phyloP scores from a whole-genome alignment of 139 green algal genomes.

The Chlorella vulgaris region DNA sequence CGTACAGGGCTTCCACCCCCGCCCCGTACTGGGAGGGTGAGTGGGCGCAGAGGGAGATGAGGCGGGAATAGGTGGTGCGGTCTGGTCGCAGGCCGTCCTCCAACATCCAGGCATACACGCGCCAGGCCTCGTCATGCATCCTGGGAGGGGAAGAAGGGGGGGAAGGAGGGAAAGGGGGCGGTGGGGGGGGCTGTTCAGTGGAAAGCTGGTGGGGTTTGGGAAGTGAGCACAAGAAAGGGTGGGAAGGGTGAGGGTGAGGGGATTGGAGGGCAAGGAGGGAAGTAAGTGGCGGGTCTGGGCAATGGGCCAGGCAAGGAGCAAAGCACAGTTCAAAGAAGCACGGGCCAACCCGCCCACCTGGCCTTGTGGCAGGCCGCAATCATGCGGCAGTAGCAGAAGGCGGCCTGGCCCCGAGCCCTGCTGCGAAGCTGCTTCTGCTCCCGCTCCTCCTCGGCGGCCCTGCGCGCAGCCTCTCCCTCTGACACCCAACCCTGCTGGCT shows the following conservation, averaged over 20 bases:
- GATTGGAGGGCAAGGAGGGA: no score
- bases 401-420: not conserved
- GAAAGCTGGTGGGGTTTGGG: no score
- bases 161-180: not conserved
- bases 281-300: no score
- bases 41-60: slow-evolving; percentile 21
- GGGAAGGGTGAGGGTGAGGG: no score
- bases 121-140: slow-evolving; percentile 23
- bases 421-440: not conserved
- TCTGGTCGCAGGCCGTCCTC: slow-evolving; percentile 28
- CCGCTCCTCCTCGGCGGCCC: not conserved
- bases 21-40: not conserved
- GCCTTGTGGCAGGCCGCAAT: slow-evolving; percentile 30
- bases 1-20: slow-evolving; percentile 8
- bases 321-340: no score
- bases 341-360: not conserved
- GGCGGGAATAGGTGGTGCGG: slow-evolving; percentile 25
- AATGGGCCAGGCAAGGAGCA: no score
- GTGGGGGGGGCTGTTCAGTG: not conserved
- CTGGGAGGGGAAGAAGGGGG: not conserved
- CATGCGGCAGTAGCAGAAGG: slow-evolving; percentile 27
- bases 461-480: not conserved
- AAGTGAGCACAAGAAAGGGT: no score
- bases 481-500: not conserved
- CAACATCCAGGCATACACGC: slow-evolving; percentile 22